Evolutionary conservation across 108 stramenopile genomes (phyloP), one percentile per base, ranked within the genome.

Genomic region (Cyclostephanos tholiformis): DNA sequence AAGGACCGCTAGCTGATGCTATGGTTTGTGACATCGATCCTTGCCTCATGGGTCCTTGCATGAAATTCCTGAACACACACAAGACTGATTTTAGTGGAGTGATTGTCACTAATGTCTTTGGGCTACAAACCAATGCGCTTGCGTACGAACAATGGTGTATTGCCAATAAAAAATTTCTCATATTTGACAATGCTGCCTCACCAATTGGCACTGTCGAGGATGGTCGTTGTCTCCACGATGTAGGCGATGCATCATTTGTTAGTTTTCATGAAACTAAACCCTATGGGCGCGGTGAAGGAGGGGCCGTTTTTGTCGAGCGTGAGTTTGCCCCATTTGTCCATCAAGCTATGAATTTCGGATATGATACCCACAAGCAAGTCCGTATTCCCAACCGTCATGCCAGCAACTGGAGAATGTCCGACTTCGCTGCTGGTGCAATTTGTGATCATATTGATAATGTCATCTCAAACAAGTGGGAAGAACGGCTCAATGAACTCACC

Each of bases 181-280:
- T 64, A 39, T 11, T 64, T 64, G 63, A 64, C 10, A 64, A 64
- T 64, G 63, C 63, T 64, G 63, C 63, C 5, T 39, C 63, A 11
- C 63, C 63, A 4, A 64, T 64, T 11, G 2, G 6, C 11, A 11
- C 17, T 38, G 63, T 64, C 11, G 36, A 64, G 6, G 63, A 64
- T 38, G 35, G 10, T 4, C 63, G 63, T 35, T 64, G 63, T 39
- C 36, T 64, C 4, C 63, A 64, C 23, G 63, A 64, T 11, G 11
- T 64, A 39, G 63, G 63, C 4, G 38, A 64, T 39, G 36, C 35
- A 27, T 30, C 63, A 5, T 64, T 64, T 23, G 23, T 64, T 11
- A 7, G 6, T 39, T 11, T 64, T 38, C 63, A 39, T 27, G 63
- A 64, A 39, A 64, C 63, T 13, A 64, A 64, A 16, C 32, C 63